Percentiles rank a stretch among this genome's conserved stretches.
phyloP scores from a whole-genome alignment of 805 yeast genomes.

The Ogataea wickerhamii region DNA sequence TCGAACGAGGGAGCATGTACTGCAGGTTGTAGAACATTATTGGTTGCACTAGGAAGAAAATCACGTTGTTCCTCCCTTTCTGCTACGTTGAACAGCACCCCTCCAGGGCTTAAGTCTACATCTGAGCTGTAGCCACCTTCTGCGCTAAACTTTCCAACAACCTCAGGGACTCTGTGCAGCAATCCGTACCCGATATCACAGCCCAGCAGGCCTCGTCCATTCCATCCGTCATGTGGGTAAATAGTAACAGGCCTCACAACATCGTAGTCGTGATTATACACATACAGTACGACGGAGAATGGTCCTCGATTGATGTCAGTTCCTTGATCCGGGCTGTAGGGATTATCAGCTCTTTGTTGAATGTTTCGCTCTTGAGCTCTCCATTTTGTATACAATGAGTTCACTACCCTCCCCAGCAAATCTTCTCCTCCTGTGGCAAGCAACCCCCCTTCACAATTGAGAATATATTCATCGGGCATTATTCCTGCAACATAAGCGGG shows the following conservation, averaged over 20 bases:
- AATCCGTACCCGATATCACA: constrained; percentile 95
- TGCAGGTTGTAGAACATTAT: constrained; percentile 17
- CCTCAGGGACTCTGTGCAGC: constrained; percentile 69
- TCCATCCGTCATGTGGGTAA: constrained; percentile 69
- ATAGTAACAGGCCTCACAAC: constrained; percentile 83
- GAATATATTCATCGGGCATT: constrained; percentile 82
- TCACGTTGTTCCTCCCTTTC: background rate
- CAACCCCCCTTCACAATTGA: constrained; percentile 84
- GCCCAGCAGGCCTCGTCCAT: constrained; percentile 82
- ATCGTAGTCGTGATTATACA: constrained; percentile 86
- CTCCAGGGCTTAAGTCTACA: constrained; percentile 23
- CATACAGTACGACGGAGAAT: constrained; percentile 53
- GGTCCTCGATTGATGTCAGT: constrained; percentile 9
- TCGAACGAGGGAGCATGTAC: constrained; percentile 25
- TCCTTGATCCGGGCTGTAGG: background rate
- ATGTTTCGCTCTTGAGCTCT: constrained; percentile 12
- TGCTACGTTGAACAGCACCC: constrained; percentile 20
- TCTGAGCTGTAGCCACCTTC: constrained; percentile 19
- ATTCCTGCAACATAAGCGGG: constrained; percentile 86
- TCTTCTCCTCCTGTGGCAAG: constrained; percentile 86
- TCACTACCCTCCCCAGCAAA: constrained; percentile 62
- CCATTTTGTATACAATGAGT: constrained; percentile 44
- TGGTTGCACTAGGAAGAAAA: constrained; percentile 10
- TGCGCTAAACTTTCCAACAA: constrained; percentile 40
- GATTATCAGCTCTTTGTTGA: background rate